A percentile compares a stretch with the other conserved stretches of the same genome.
phyloP scores from a whole-genome alignment of 768 basidiomycete genomes.

The Termitomyces sp. region DNA sequence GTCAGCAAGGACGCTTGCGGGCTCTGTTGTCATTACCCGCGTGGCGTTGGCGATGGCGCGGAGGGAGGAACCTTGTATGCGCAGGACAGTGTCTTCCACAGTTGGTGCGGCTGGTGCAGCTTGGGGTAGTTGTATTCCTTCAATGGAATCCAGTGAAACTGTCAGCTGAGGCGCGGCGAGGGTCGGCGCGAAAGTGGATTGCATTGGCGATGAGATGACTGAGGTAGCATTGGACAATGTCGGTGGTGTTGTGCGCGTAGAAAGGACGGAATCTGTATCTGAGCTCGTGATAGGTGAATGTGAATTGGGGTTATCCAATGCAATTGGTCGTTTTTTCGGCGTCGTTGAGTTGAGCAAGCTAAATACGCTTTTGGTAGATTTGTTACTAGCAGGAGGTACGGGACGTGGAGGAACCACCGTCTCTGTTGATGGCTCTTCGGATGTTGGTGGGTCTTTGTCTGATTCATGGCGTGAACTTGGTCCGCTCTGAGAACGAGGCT shows the following conservation, averaged over 20 bases:
- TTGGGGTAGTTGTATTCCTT: constrained; percentile 16
- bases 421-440: constrained; percentile 9
- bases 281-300: constrained; percentile 9
- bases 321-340: constrained; percentile 17
- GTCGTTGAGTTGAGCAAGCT: constrained; percentile 54
- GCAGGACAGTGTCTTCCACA: constrained; percentile 20
- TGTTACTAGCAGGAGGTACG: constrained; percentile 26
- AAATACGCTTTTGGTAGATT: constrained; percentile 60
- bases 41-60: constrained; percentile 80
- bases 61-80: constrained; percentile 59
- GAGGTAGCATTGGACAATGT: constrained; percentile 22
- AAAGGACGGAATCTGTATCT: constrained; percentile 33
- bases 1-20: constrained; percentile 69
- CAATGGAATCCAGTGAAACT: constrained; percentile 29
- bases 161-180: constrained; percentile 41
- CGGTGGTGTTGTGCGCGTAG: constrained; percentile 19
- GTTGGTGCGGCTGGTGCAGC: constrained; percentile 15
- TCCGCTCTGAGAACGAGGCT: constrained; percentile 19
- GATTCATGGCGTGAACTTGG: constrained; percentile 15
- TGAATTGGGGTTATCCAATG: constrained; percentile 8
- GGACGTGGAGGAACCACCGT: constrained; percentile 7
- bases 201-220: constrained; percentile 34
- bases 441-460: constrained; percentile 14
- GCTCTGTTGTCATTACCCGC: constrained; percentile 81
- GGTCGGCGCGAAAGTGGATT: constrained; percentile 30